phyloP scores from a whole-genome alignment of 805 yeast species.

The Cyberlindnera japonica region DNA sequence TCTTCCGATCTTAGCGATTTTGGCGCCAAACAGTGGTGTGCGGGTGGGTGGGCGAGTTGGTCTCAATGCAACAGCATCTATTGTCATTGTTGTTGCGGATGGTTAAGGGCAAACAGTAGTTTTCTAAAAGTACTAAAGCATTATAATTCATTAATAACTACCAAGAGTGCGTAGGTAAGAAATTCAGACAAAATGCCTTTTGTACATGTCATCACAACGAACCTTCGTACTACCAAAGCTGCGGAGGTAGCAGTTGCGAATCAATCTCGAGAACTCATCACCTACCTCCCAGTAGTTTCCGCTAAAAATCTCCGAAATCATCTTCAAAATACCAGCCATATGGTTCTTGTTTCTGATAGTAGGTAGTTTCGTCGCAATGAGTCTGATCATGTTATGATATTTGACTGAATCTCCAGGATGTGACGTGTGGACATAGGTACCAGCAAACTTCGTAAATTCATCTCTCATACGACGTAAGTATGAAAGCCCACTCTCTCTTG shows the following conservation, averaged over 20 bases:
- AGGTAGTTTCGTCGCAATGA: slow-evolving; percentile 39
- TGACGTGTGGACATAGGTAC: slow-evolving; percentile 27
- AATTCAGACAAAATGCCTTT: slow-evolving; percentile 1
- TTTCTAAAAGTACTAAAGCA: too few species aligned
- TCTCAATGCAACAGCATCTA: too few species aligned
- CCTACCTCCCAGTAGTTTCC: slow-evolving; percentile 54
- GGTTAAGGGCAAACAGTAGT: too few species aligned
- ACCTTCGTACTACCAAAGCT: slow-evolving; percentile 46
- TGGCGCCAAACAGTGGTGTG: too few species aligned
- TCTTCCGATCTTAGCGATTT: too few species aligned
- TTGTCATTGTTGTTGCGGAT: too few species aligned
- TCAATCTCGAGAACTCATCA: slow-evolving; percentile 49
- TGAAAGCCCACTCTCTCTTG: slow-evolving; percentile 46
- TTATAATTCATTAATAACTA: too few species aligned
- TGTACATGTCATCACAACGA: slow-evolving; percentile 51
- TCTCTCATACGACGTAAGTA: slow-evolving; percentile 47
- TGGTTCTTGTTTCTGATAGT: slow-evolving; percentile 42
- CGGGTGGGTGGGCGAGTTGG: too few species aligned
- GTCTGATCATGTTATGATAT: slow-evolving; percentile 40
- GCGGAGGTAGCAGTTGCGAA: slow-evolving; percentile 52
- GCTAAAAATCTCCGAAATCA: slow-evolving; percentile 39
- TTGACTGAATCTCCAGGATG: slow-evolving; percentile 33
- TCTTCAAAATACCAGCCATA: slow-evolving; percentile 51
- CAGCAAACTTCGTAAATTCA: slow-evolving; percentile 35
- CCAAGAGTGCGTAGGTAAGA: too few species aligned